Evolutionary conservation across 805 yeast species (phyloP), one percentile per base, ranked within the genome.

Genomic region (Metschnikowia matae): DNA sequence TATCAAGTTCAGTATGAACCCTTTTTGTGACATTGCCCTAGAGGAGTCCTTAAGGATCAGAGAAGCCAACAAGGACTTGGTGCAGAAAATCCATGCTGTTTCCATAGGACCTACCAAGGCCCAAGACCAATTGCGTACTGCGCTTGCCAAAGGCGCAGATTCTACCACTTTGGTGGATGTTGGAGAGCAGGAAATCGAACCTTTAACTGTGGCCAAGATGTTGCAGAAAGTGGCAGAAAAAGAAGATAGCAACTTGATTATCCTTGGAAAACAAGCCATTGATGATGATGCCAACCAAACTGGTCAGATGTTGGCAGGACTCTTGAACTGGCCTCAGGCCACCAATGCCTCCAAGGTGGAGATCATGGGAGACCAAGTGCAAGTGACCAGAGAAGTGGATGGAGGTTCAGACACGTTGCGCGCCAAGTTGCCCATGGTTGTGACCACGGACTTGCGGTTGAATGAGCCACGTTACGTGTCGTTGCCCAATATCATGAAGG

Each of bases 381-480:
- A 80, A 32, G 95, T 94, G 26, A 87, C 92, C 41, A 80, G 97
- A 64, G 99, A 94, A 73, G 82, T 92, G 44, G 99, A 94, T 66
- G 97, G 97, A 48, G 99, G 99, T 62, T 83, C 87, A 46, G 96
- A 89, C 66, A 83, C 88, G 13, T 75, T 94, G 51, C 76, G 79
- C 46, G 88, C 96, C 32, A 73, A 80, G 52, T 77, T 91, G 52
- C 99, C 99, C 39, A 63, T 90, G 74, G 80, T 94, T 48, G 81
- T 94, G 60, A 91, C 97, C 26, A 86, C 98, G 2, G 99, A 94
- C 68, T 77, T 94, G 60, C 85, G 99, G 69, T 80, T 94, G 63
- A 94, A 94, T 68, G 94, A 83, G 65, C 99, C 99, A 40, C 84
- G 97, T 61, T 94, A 89, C 63, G 96, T 96, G n/a, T 82, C 96